Evolutionary conservation across 2,329 filamentous ascomycete genomes (phyloP).

Genomic region (Hawksworthiomyces lignivorus): DNA sequence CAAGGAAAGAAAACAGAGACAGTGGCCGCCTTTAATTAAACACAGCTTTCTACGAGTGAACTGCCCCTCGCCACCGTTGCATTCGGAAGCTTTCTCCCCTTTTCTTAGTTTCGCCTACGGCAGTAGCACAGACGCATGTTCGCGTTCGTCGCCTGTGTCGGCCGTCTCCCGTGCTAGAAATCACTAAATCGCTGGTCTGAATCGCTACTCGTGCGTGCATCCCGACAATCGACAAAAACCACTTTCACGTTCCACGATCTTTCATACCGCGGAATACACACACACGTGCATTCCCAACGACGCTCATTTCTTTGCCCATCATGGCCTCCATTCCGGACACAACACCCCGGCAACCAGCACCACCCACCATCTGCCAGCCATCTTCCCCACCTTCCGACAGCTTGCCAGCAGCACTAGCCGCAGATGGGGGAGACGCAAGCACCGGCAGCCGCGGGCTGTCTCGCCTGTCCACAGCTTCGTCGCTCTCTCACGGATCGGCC

Average conservation of each 20-base stretch:
- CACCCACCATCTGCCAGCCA: constrained; percentile 31
- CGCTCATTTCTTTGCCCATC: not conserved
- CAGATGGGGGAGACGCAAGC: not conserved
- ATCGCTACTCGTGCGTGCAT: no score
- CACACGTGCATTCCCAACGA: no score
- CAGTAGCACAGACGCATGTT: no score
- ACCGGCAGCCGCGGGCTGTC: constrained; percentile 47
- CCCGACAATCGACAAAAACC: no score
- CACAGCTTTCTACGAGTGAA: not conserved
- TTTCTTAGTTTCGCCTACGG: not conserved
- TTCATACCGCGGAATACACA: no score
- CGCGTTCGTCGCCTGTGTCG: no score
- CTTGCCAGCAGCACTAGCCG: constrained; percentile 39
- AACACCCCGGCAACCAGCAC: constrained; percentile 11
- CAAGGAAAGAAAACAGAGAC: no score
- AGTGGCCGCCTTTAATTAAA: no score
- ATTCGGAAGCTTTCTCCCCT: constrained; percentile 8
- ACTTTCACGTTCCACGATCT: no score
- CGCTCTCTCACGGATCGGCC: constrained; percentile 47
- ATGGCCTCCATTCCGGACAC: constrained; percentile 31
- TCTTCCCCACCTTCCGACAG: constrained; percentile 59
- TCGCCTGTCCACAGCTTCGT: constrained; percentile 55
- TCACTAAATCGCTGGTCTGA: no score
- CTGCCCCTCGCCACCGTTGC: constrained; percentile 11
- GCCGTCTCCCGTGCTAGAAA: no score